phyloP scores from a whole-genome alignment of 257 asterid genomes.

The Petunia secreta region DNA sequence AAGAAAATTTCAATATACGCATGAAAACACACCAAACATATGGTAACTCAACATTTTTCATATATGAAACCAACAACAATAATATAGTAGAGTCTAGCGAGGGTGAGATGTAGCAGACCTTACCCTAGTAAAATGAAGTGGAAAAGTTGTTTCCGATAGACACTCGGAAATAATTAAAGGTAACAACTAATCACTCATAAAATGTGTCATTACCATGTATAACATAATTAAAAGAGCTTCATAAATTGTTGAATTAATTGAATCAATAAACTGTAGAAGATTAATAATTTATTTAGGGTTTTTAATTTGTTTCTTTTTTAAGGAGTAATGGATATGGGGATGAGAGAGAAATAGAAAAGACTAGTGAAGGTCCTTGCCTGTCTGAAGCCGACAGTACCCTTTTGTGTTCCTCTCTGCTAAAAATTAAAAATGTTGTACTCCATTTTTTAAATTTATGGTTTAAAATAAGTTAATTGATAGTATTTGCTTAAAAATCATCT shows the following conservation, averaged over 20 bases:
- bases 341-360: conserved; percentile 32
- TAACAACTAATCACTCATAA: conserved; percentile 4
- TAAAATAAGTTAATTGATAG: too few species aligned
- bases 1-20: too few species aligned
- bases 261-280: too few species aligned
- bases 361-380: conserved; percentile 72
- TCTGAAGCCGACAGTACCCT: conserved; percentile 80
- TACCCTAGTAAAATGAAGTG: too few species aligned
- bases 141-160: too few species aligned
- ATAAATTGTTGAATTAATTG: conserved; percentile 22
- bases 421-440: neutral
- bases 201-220: conserved; percentile 38
- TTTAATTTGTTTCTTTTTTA: conserved; percentile 17
- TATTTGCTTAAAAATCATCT: too few species aligned
- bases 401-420: conserved; percentile 44
- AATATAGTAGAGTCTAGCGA: too few species aligned
- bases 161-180: conserved; percentile 46
- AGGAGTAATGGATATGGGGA: conserved; percentile 27
- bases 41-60: too few species aligned
- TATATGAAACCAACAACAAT: too few species aligned
- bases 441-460: neutral
- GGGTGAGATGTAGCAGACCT: too few species aligned
- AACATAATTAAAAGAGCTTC: neutral
- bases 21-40: too few species aligned
- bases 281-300: too few species aligned